Evolutionary conservation across 2,329 filamentous ascomycete genomes (phyloP), one percentile per base, ranked within the genome.

Genomic region (Aureobasidium sp.): DNA sequence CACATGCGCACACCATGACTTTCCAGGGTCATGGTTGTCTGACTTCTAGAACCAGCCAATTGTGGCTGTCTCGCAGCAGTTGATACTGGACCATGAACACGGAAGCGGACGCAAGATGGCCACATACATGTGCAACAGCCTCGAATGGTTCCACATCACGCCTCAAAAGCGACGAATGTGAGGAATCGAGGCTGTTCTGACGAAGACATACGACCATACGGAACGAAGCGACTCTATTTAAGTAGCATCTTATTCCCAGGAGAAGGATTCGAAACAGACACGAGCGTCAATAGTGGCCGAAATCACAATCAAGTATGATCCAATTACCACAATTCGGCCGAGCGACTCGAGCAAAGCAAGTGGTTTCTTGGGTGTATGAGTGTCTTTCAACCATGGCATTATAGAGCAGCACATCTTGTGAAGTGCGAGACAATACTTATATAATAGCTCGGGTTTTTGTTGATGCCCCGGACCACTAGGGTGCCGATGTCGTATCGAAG

Each of bases 401-500:
- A 17, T 35, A 35, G 33, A 35, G 6, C 13, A 15, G 13, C 33
- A 17, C 33, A 35, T n/a, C n/a, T n/a, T n/a, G n/a, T n/a, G n/a
- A n/a, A n/a, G n/a, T n/a, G n/a, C 27, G 27, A 4, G 9, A 29
- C 27, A 29, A 29, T 4, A 29, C 4, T 29, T 29, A 5, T 29
- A 5, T 29, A 9, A 29, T 9, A 29, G 4, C 9, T 29, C 27
- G n/a, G n/a, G n/a, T n/a, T 29, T 29, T 9, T 42, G 38, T 42
- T 21, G 38, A 42, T 19, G n/a, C 33, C 35, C 50, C 33, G 19
- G 23, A 37, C 51, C 38, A 43, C 51, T 21, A 23, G 51, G 51
- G 38, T 33, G 43, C 55, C 55, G 55, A 58, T 6, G 33, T 35
- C 55, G 55, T 58, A 58, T 58, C 55, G n/a, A n/a, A 23, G 42